phyloP scores from a whole-genome alignment of 495 filamentous ascomycete species.

The Hypoxylon subgilvum region DNA sequence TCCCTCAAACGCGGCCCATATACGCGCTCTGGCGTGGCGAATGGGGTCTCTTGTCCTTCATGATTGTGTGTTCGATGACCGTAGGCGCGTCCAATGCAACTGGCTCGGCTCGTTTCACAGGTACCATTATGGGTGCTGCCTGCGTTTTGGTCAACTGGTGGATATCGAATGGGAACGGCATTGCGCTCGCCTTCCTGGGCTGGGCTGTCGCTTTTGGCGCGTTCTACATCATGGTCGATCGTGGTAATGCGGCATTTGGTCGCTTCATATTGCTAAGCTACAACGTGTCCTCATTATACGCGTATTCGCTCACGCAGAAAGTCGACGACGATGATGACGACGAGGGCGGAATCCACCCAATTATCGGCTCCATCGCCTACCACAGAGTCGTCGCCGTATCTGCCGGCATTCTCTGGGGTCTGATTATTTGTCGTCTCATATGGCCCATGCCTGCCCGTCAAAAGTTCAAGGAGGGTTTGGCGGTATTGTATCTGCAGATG shows the following conservation, averaged over 20 bases:
- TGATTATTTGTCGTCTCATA: conserved; percentile 85
- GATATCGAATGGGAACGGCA: conserved; percentile 71
- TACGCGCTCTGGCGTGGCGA: conserved; percentile 93
- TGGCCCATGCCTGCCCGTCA: conserved; percentile 90
- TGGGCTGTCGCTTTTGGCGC: conserved; percentile 80
- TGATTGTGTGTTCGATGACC: conserved; percentile 98
- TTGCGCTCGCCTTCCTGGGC: conserved; percentile 75
- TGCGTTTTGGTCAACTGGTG: conserved; percentile 80
- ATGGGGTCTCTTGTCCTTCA: conserved; percentile 96
- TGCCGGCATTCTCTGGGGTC: conserved; percentile 86
- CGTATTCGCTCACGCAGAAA: conserved; percentile 81
- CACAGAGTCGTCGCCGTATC: conserved; percentile 90
- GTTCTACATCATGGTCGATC: conserved; percentile 85
- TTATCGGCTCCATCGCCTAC: conserved; percentile 86
- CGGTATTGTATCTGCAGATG: conserved; percentile 88
- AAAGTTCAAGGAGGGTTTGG: conserved; percentile 85
- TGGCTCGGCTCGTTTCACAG: conserved; percentile 82
- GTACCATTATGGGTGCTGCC: conserved; percentile 80
- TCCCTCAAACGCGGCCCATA: conserved; percentile 74
- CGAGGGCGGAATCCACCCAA: conserved; percentile 83
- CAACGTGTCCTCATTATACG: conserved; percentile 94
- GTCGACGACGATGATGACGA: conserved; percentile 80
- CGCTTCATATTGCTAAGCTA: conserved; percentile 93
- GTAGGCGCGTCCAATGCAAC: conserved; percentile 94
- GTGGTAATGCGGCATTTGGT: conserved; percentile 86